These are phyloP conservation scores for Diddensiella transvaalensis DNA, from an alignment of 805 yeast species.

Conservation along the genomic window DNA sequence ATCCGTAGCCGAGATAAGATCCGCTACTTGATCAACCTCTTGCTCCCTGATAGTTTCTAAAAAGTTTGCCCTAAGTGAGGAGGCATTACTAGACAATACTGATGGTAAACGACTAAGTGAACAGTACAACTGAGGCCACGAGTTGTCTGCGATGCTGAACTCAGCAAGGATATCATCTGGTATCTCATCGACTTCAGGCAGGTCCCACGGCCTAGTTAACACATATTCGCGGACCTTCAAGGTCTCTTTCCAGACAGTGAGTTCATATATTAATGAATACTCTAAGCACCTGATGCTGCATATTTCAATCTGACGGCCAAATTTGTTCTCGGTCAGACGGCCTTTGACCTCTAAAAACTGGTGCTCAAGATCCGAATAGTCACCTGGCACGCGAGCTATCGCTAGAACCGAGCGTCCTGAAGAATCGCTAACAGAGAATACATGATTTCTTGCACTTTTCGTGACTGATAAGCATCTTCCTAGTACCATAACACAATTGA, in stretches of 20 bases:
- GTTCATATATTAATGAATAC: neutral
- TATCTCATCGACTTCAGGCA: neutral
- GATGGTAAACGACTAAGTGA: slow-evolving; percentile 16
- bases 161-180: neutral
- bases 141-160: neutral
- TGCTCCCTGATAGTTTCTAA: neutral
- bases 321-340: slow-evolving; percentile 2
- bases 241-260: slow-evolving; percentile 3
- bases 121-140: slow-evolving; percentile 9
- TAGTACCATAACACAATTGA: slow-evolving; percentile 18
- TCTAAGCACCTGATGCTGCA: slow-evolving; percentile 3
- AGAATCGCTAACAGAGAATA: slow-evolving; percentile 9
- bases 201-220: slow-evolving; percentile 9
- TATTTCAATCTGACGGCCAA: slow-evolving; percentile 7
- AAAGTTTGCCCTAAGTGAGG: neutral
- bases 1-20: too few relatives aligned
- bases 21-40: too few relatives aligned
- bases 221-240: slow-evolving; percentile 8
- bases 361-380: neutral
- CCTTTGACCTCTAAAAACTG: slow-evolving; percentile 14
- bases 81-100: neutral
- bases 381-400: neutral
- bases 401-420: slow-evolving; percentile 7
- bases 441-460: neutral
- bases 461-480: slow-evolving; percentile 15